These are phyloP conservation scores for Lycium ferocissimum DNA, from an alignment of 257 asterid species.

Conservation along the genomic window DNA sequence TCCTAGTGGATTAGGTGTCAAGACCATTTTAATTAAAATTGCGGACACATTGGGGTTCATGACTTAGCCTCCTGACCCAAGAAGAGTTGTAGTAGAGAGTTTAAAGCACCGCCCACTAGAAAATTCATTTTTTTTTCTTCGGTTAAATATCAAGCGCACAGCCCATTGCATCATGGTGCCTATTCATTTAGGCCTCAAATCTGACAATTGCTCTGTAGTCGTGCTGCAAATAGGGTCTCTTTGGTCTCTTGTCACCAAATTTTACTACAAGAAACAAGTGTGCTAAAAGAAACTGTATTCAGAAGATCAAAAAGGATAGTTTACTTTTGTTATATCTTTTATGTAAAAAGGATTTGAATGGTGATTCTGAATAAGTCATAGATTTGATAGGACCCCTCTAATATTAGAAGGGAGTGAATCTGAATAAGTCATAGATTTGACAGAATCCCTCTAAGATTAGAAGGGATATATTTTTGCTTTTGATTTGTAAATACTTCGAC, in stretches of 20 bases:
- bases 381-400: background rate
- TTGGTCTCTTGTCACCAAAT: slow-evolving; percentile 19
- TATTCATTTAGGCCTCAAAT: slow-evolving; percentile 14
- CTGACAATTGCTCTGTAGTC: background rate
- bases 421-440: background rate
- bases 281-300: slow-evolving; percentile 1
- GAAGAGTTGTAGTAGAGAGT: slow-evolving; percentile 3
- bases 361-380: background rate
- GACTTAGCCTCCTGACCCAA: background rate
- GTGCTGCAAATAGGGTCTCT: background rate
- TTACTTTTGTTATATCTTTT: background rate
- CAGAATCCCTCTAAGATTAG: background rate
- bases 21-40: background rate
- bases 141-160: background rate
- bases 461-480: background rate
- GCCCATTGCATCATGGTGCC: background rate
- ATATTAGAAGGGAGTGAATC: slow-evolving; percentile 11
- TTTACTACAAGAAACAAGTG: background rate
- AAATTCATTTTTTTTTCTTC: background rate
- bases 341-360: background rate
- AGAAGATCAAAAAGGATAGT: background rate
- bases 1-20: slow-evolving; percentile 12
- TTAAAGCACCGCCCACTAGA: background rate
- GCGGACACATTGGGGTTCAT: background rate
- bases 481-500: background rate